Conservation (phyloP, 495 filamentous ascomycete genomes). For the Penicillium riverlandense region DNA sequence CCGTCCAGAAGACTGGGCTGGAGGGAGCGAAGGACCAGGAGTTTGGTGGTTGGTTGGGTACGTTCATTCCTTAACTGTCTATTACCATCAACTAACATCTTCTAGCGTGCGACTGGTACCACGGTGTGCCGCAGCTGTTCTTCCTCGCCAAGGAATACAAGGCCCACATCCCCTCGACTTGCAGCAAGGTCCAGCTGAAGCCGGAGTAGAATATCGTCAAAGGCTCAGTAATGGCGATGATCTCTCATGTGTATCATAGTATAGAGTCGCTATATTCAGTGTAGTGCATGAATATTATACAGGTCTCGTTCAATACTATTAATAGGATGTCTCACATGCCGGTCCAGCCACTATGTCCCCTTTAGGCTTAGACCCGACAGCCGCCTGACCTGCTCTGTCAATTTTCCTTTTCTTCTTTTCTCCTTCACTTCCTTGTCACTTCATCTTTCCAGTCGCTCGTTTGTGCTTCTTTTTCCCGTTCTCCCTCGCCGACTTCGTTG, state of each 20-base stretch:
- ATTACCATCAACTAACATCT: background rate
- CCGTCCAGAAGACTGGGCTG: constrained; percentile 14
- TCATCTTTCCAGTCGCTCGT: constrained; percentile 8
- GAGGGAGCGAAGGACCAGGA: constrained; percentile 8
- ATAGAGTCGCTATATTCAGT: background rate
- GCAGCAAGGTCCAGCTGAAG: constrained; percentile 4
- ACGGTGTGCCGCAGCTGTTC: background rate
- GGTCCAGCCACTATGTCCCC: constrained; percentile 5
- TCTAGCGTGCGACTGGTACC: constrained; percentile 4
- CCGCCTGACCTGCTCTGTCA: constrained; percentile 11
- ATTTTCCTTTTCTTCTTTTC: constrained; percentile 2
- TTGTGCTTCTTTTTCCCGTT: background rate
- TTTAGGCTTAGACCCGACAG: constrained; percentile 17
- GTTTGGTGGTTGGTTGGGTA: constrained; percentile 35
- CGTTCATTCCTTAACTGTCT: constrained; percentile 3
- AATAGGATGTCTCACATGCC: constrained; percentile 22
- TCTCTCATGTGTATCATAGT: background rate
- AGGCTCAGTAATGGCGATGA: background rate
- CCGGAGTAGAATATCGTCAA: background rate
- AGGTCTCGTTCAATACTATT: constrained; percentile 5
- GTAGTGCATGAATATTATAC: background rate
- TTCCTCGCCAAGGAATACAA: background rate
- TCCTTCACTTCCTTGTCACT: background rate
- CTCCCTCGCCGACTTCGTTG: no score
- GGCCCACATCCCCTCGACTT: constrained; percentile 1